A percentile compares a stretch with the other conserved stretches of the same genome.
Conservation (phyloP, 306 rosid genomes). For the Pyrus pyrifolia region DNA sequence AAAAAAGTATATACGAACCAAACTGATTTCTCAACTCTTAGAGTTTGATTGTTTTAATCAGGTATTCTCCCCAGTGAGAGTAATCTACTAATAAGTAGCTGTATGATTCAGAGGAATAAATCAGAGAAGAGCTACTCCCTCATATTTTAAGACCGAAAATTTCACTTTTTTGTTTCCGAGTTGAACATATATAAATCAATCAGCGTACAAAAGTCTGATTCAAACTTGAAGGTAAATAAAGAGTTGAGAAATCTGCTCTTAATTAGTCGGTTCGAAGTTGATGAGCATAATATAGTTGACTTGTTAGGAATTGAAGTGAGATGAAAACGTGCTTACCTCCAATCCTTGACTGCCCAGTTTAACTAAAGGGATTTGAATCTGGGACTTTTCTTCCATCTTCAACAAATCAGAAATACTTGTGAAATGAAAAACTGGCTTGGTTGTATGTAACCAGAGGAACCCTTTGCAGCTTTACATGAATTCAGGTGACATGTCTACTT, state of each 20-base stretch:
- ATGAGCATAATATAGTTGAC: background rate
- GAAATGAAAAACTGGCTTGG: background rate
- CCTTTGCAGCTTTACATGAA: background rate
- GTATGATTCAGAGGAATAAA: background rate
- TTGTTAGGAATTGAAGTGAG: background rate
- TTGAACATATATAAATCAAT: no score
- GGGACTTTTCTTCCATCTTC: constrained; percentile 33
- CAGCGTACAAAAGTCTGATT: background rate
- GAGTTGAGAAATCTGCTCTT: background rate
- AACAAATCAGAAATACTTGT: background rate
- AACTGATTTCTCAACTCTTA: background rate
- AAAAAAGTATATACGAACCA: background rate
- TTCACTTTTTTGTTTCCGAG: no score
- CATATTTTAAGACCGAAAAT: background rate
- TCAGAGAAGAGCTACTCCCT: background rate
- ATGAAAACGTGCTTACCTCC: constrained; percentile 32
- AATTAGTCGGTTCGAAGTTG: background rate
- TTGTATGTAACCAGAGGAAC: background rate
- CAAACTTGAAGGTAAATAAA: background rate
- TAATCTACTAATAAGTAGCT: background rate
- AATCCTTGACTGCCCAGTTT: constrained; percentile 74
- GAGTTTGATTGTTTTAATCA: background rate
- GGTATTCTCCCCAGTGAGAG: background rate
- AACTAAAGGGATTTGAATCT: constrained; percentile 44
- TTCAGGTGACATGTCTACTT: background rate